Base-by-base conservation (phyloP, 352 stramenopile genomes). In the Peronosclerospora sorghi region DNA sequence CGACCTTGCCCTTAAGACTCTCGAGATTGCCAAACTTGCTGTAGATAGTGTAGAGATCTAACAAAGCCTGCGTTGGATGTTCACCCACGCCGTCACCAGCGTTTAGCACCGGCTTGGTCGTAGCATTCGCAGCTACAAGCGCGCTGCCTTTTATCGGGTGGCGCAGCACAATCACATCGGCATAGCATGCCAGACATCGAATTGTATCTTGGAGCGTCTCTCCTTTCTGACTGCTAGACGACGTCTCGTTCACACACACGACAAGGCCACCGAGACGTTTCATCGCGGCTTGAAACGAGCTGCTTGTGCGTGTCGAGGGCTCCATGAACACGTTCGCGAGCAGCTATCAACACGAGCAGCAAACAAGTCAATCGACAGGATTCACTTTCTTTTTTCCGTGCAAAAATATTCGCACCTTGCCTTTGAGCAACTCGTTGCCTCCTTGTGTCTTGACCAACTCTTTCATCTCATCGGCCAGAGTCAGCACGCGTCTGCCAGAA, bases 261-360 rank as follows among this genome's bases (percentile, higher is more conserved):
- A 97, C 90, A n/a, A 73, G 79, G 2, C 96, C 96, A 17, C 96
- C 96, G 10, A 99, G 74, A 19, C 96, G 80, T 45, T 96, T 70
- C 89, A 99, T 98, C 15, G 96, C 95, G 15, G 95, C 79, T 54
- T 98, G 94, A 62, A 99, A 98, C 37, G 91, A 98, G 65, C 91
- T 98, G 51, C 82, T 95, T 18, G 96, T 99, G 39, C 96, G 81
- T 20, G 96, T 99, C 32, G 89, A 98, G 17, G 95, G 93, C 75
- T 99, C 96, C 63, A 97, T 98, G 63, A 99, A 99, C 26, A 98
- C 83, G 21, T 90, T 97, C 9, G 86, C 94, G 35, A 99, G 65
- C 26, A 98, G 65, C 66, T 90, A 59, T 44, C 19, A 39, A 35
- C 13, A 51, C 5, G 10, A 41, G 21, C 15, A 49, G 28, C 8